phyloP scores from a whole-genome alignment of 805 yeast species.

The Zygosaccharomyces rouxii region DNA sequence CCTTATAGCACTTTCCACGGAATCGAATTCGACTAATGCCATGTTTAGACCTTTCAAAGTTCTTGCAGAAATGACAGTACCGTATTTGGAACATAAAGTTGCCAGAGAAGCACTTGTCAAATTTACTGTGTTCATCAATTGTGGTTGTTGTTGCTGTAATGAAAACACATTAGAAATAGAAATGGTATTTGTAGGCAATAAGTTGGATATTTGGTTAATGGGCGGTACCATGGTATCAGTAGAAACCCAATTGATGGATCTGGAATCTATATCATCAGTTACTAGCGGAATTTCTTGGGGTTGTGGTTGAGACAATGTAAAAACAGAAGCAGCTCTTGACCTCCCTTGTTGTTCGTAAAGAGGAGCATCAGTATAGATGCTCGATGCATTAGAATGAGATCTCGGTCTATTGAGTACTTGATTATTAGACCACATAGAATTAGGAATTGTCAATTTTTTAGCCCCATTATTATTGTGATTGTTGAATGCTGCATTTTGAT shows the following conservation, averaged over 20 bases:
- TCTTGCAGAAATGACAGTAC: constrained; percentile 56
- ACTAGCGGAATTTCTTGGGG: constrained; percentile 32
- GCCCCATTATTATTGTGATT: constrained; percentile 6
- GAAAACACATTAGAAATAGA: constrained; percentile 65
- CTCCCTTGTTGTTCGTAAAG: constrained; percentile 24
- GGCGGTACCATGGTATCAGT: constrained; percentile 70
- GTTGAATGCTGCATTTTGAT: constrained; percentile 3
- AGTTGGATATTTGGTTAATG: constrained; percentile 60
- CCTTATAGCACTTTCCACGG: constrained; percentile 69
- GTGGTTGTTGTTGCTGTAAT: constrained; percentile 48
- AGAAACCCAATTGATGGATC: constrained; percentile 58
- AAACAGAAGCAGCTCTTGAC: constrained; percentile 23
- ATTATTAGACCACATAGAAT: constrained; percentile 18
- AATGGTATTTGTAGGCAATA: constrained; percentile 74
- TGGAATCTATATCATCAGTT: constrained; percentile 58
- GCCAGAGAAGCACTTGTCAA: constrained; percentile 45
- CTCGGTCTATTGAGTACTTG: constrained; percentile 23
- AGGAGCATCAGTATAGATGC: constrained; percentile 32
- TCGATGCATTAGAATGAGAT: constrained; percentile 34
- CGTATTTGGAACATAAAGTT: constrained; percentile 59
- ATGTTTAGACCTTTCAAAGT: constrained; percentile 47
- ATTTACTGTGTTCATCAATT: constrained; percentile 43
- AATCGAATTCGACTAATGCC: constrained; percentile 69
- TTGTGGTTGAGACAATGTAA: constrained; percentile 21
- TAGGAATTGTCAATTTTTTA: constrained; percentile 18